Conservation (phyloP, 306 rosid species). For the Albizia julibrissin region DNA sequence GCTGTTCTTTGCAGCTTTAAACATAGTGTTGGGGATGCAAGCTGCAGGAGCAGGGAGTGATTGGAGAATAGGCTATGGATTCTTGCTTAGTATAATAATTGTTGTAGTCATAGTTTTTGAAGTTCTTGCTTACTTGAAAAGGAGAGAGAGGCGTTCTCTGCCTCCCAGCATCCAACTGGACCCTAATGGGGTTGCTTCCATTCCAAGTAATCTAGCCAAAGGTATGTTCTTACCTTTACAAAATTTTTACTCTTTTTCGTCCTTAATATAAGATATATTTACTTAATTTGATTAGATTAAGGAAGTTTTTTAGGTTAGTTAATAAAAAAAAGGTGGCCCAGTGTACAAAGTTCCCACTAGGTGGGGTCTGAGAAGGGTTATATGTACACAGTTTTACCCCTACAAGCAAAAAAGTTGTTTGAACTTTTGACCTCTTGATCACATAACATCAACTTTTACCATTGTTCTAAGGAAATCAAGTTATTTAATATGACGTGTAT, state of each 20-base stretch:
- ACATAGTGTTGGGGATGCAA: conserved; percentile 81
- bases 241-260: too few species aligned
- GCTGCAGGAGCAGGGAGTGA: conserved; percentile 78
- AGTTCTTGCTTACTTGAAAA: conserved; percentile 69
- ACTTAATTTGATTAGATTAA: too few species aligned
- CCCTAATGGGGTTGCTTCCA: conserved; percentile 43
- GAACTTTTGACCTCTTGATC: too few species aligned
- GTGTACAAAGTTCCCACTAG: too few species aligned
- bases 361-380: too few species aligned
- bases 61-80: conserved; percentile 89
- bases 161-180: conserved; percentile 65
- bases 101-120: conserved; percentile 69
- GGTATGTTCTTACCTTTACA: conserved; percentile 20
- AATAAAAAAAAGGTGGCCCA: too few species aligned
- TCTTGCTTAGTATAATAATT: conserved; percentile 62
- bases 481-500: too few species aligned
- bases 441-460: too few species aligned
- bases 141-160: conserved; percentile 51
- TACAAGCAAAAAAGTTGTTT: too few species aligned
- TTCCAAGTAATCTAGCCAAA: conserved; percentile 38
- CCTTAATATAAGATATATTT: too few species aligned
- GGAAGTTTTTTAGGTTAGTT: too few species aligned
- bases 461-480: accelerated
- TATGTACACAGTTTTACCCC: too few species aligned
- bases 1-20: conserved; percentile 80